phyloP scores from a whole-genome alignment of 257 asterid genomes.

The Avicennia marina region DNA sequence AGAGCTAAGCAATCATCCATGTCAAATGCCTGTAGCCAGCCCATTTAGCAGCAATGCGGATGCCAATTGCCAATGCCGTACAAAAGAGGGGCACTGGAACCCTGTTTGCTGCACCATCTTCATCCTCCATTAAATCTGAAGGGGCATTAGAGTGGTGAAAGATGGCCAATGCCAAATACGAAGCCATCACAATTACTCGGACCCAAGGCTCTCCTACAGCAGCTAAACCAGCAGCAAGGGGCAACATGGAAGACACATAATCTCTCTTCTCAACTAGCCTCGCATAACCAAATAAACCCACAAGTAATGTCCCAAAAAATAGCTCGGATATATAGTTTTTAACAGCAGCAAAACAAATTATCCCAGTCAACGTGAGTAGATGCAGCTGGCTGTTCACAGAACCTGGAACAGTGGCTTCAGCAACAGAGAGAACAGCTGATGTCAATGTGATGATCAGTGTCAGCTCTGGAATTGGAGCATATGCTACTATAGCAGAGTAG shows the following conservation, averaged over 20 bases:
- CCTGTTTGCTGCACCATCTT: conserved; percentile 23
- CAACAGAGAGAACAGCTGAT: conserved; percentile 57
- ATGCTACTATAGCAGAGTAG: conserved; percentile 69
- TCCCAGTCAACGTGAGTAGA: conserved; percentile 68
- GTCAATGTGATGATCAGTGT: conserved; percentile 59
- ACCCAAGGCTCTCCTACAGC: conserved; percentile 97
- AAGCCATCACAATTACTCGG: conserved; percentile 44
- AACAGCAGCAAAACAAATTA: conserved; percentile 77
- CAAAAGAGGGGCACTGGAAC: conserved; percentile 71
- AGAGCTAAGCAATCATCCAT: conserved; percentile 80
- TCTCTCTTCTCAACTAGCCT: conserved; percentile 65
- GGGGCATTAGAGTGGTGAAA: conserved; percentile 30
- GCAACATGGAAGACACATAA: conserved; percentile 73
- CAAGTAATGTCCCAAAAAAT: conserved; percentile 70
- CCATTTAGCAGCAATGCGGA: conserved; percentile 81
- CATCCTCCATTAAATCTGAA: conserved; percentile 20
- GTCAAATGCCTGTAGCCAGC: conserved; percentile 91
- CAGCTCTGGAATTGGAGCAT: conserved; percentile 76
- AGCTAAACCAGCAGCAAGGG: conserved; percentile 68
- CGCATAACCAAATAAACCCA: conserved; percentile 57
- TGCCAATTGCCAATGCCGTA: conserved; percentile 74
- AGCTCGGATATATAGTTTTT: conserved; percentile 65
- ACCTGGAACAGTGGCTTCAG: conserved; percentile 73
- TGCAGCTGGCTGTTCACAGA: conserved; percentile 73
- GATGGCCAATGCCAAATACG: conserved; percentile 63